Evolutionary conservation across 2,329 filamentous ascomycete genomes (phyloP), one percentile per base, ranked within the genome.

Genomic region (Phyllosticta capitalensis): DNA sequence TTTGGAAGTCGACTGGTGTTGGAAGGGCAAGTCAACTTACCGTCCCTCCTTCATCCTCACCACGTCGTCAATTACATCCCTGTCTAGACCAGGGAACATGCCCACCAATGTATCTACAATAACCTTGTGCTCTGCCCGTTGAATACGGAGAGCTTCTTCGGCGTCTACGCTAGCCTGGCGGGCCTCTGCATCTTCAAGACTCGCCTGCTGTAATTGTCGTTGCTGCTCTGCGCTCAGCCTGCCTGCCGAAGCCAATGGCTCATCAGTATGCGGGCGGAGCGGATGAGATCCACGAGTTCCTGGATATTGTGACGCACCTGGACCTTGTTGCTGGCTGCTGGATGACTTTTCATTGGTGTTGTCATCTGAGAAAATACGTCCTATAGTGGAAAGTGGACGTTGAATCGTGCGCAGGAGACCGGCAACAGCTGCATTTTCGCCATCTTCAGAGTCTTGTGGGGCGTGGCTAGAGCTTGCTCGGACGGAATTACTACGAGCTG

Each of bases 1-100:
- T 14, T 45, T 38, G 6, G n/a, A 28, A 17, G 21, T 9, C 9
- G 12, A 12, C 20, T 24, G 10, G 9, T 24, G 10, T 14, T 28
- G 21, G 26, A 14, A n/a, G 55, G 26, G 7, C 12, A 52, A 38
- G 38, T 28, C 53, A 9, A 82, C 88, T 77, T 73, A 92, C 90
- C 90, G 84, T 70, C 94, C 95, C 74, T 96, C 87, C 75, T 99
- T 96, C 77, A 95, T 85, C 71, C 92, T 86, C 24, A 99, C 94
- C 49, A 99, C 94, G 75, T 99, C 94, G 67, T 92, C 92, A 69
- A 99, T 97, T 45, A 99, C 83, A 54, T 99, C 95, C 67, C 85
- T 84, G 72, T 99, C 94, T 55, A 99, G 78, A 69, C 95, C 91
- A 0, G 94, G 94, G 72, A 99, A 99, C 94, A 99, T 99, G 66